Base-by-base conservation (phyloP, 78 protist genomes). In the Anaeramoeba flamelloides region DNA sequence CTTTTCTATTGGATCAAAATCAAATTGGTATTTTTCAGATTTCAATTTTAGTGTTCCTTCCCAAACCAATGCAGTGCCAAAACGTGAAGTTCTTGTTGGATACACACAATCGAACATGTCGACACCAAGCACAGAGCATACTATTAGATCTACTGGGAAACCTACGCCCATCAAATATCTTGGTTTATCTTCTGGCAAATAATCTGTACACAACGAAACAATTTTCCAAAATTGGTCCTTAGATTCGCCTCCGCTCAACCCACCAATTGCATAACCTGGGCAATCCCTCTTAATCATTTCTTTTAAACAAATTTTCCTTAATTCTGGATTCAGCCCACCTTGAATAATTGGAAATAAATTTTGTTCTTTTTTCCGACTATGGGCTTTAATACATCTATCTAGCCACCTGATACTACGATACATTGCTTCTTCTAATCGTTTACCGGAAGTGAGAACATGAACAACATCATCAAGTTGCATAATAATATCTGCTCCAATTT, bases 21-120 rank as follows among this genome's bases (percentile, higher is more conserved):
- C 69, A 53, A 26, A 26, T 53, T 8, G 34, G 17, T 26, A 53
- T 53, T 53, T 53, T 53, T 8, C 34, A 26, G 69, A 53, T 53
- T 53, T 53, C 17, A 53, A 17, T 53, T 53, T 53, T 8, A 53
- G 8, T 53, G 69, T 53, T 53, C 69, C 69, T 53, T 53, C 17
- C 17, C 69, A 17, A 17, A 53, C 69, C 8, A 53, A 17, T 53
- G 69, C 69, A 53, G 8, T 53, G 17, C 69, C 69, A 53, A 53
- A 53, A 26, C 69, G 8, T 53, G 69, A 8, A 0, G 90, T 87
- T 34, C 91, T 30, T 1, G 84, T 40, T 36, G 99, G 97, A 41
- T 86, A 96, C 36, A 96, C 99, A 39, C 99, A 96, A 78, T 96
- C 99, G 83, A 94, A 96, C 95, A 89, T 89, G 80, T 96, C 99